A percentile compares a stretch with the other conserved stretches of the same genome.
Conservation (phyloP, 2,329 filamentous ascomycete genomes). For the Blumeria hordei region DNA sequence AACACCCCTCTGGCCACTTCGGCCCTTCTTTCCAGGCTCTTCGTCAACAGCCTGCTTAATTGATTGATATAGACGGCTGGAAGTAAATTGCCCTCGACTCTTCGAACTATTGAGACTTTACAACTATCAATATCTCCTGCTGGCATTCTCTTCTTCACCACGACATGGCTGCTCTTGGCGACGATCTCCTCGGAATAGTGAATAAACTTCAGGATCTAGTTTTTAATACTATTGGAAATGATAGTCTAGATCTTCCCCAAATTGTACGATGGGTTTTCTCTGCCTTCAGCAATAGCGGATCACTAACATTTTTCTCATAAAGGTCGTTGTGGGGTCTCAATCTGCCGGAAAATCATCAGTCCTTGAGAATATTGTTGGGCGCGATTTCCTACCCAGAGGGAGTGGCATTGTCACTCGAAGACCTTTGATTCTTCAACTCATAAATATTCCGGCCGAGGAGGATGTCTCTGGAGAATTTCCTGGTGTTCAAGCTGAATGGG, state of each 20-base stretch:
- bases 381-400: conserved; percentile 88
- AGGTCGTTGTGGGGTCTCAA: conserved; percentile 97
- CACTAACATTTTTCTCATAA: not conserved
- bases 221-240: conserved; percentile 98
- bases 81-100: too few relatives aligned
- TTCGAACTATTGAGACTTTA: too few relatives aligned
- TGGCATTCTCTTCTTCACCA: not conserved
- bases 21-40: too few relatives aligned
- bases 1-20: too few relatives aligned
- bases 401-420: conserved; percentile 90
- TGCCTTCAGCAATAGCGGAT: too few relatives aligned
- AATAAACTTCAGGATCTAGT: conserved; percentile 97
- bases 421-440: conserved; percentile 88
- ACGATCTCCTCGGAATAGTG: conserved; percentile 83
- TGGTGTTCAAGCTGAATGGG: conserved; percentile 59
- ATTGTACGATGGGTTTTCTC: conserved; percentile 41
- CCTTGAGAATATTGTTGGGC: conserved; percentile 92
- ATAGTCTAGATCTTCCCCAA: conserved; percentile 89
- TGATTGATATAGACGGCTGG: too few relatives aligned
- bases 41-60: too few relatives aligned
- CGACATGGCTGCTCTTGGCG: conserved; percentile 74
- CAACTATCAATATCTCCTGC: not conserved
- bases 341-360: conserved; percentile 97
- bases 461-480: conserved; percentile 53
- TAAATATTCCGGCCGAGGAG: conserved; percentile 64